Evolutionary conservation across 176 grass and related monocot species (phyloP).

Genomic region (Chrysopogon serrulatus): DNA sequence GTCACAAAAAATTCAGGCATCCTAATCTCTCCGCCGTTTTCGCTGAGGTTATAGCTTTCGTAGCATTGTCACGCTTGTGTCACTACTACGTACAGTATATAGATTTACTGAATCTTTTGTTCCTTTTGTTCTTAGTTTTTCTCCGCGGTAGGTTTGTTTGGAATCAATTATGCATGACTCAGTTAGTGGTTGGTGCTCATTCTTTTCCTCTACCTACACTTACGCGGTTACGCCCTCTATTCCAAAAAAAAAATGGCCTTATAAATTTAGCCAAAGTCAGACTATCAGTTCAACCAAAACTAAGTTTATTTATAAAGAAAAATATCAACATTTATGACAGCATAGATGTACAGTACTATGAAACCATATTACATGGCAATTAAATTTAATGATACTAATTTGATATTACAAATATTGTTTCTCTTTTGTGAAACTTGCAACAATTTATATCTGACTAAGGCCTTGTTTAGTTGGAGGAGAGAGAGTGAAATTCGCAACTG

Average conservation of each 20-base stretch:
- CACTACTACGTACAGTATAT: not conserved
- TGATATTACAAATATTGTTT: not conserved
- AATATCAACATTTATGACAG: too few species aligned
- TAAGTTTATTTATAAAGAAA: too few species aligned
- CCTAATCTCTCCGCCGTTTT: not conserved
- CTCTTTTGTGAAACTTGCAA: not conserved
- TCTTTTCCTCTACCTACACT: not conserved
- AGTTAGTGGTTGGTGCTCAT: not conserved
- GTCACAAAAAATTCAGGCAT: not conserved
- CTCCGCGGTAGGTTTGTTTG: not conserved
- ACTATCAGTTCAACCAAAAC: too few species aligned
- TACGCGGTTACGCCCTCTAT: too few species aligned
- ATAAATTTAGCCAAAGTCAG: too few species aligned
- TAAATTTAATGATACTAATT: too few species aligned
- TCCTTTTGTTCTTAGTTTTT: not conserved
- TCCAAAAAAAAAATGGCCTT: too few species aligned
- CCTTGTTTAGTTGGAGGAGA: too few species aligned
- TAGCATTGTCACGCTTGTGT: constrained; percentile 11
- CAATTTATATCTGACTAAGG: not conserved
- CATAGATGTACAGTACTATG: too few species aligned
- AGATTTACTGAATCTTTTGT: not conserved
- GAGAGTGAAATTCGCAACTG: too few species aligned
- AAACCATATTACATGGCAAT: too few species aligned
- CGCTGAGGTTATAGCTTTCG: not conserved
- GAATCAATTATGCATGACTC: not conserved